Evolutionary conservation across 805 yeast genomes (phyloP).

Genomic region (Sugiyamaella smithiae): DNA sequence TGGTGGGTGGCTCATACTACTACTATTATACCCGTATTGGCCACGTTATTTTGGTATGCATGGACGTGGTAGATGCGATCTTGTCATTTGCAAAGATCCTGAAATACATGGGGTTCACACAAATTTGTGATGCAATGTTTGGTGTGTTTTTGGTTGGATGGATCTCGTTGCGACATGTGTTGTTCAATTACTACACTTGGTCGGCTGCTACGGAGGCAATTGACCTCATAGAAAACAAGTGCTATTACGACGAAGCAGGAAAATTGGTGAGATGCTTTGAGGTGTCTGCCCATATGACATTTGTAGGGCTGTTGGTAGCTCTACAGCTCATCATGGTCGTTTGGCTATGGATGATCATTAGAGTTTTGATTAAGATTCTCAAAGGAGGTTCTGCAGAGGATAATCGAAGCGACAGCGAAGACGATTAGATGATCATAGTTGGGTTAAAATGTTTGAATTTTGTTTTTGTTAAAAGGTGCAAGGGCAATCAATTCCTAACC

Average conservation of each 20-base stretch:
- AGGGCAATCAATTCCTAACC: too few species aligned
- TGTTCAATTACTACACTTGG: constrained; percentile 63
- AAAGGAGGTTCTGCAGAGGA: constrained; percentile 80
- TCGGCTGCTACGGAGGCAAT: constrained; percentile 52
- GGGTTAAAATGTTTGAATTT: too few species aligned
- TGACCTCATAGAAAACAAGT: constrained; percentile 37
- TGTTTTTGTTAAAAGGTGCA: too few species aligned
- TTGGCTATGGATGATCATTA: constrained; percentile 74
- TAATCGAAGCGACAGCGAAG: constrained; percentile 79
- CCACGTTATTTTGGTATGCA: constrained; percentile 67
- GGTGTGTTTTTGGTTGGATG: constrained; percentile 63
- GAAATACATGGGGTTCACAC: constrained; percentile 63
- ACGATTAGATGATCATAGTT: constrained; percentile 35
- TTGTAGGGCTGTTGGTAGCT: constrained; percentile 56
- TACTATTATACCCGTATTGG: constrained; percentile 76
- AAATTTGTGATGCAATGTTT: constrained; percentile 66
- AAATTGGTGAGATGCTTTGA: constrained; percentile 35
- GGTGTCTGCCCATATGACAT: constrained; percentile 36
- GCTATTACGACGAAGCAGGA: constrained; percentile 28
- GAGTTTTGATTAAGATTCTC: constrained; percentile 67
- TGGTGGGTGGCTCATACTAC: constrained; percentile 69
- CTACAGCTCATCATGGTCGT: constrained; percentile 62
- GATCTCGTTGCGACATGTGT: constrained; percentile 70
- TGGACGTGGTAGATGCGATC: constrained; percentile 80
- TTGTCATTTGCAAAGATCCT: constrained; percentile 72